Base-by-base conservation (phyloP, 768 basidiomycete genomes). In the Atractiella rhizophila region DNA sequence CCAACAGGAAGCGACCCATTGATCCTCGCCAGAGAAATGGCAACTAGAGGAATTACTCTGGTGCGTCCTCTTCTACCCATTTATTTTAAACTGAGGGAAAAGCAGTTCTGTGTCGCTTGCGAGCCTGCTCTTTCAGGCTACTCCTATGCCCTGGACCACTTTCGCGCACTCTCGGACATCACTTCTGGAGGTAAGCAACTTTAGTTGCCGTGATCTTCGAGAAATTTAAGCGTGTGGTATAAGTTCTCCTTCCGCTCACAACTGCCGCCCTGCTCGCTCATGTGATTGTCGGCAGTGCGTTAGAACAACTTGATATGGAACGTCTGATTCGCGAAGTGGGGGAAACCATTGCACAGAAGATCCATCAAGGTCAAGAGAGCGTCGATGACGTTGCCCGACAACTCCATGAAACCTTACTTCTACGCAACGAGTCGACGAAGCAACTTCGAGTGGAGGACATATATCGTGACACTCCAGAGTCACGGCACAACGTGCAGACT, bases 231-330 rank as follows among this genome's bases (percentile, higher is more conserved):
- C 83, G 13, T 88, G 86, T 12, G 67, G 86, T 39, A 91, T 47
- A n/a, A n/a, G n/a, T n/a, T n/a, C 42, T 94, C 82, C 68, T 96
- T 7, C 88, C 88, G 2, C 66, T 96, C 36, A 86, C 85, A 11
- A 94, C 85, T 18, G 88, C 88, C 35, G 79, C 85, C 59, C 68
- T 91, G 28, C 71, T 96, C 35, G 72, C 86, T 15, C 82, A 88
- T 54, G 88, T 88, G 24, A 96, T 96, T 44, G 83, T 86, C 42
- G 88, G 85, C 26, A 81, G 80, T 57, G 86, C 94, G 31, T 67
- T 96, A 23, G 88, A 96, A 63, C 91, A 94, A 54, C 71, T 94
- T 45, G 88, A 96, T 59, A 88, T 96, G 88, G 88, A 96, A 54
- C 71, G 83, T 24, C 68, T 96, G 28, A 82, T 96, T 42, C 72